phyloP scores from a whole-genome alignment of 2,329 filamentous ascomycete genomes.

The Lecanicillium sp. region DNA sequence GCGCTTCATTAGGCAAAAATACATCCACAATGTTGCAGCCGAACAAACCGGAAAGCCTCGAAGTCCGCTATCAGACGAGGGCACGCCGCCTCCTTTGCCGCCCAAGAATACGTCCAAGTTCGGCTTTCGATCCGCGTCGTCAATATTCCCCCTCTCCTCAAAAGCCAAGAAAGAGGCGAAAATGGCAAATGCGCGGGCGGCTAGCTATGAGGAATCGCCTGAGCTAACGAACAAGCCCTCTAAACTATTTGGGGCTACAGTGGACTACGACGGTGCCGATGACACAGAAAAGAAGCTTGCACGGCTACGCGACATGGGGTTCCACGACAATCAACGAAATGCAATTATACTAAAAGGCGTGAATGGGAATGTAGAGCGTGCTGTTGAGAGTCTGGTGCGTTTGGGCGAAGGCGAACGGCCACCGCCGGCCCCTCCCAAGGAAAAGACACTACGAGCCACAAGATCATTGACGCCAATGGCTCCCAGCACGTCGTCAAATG shows the following conservation, averaged over 20 bases:
- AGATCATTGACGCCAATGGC: constrained; percentile 48
- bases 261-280: constrained; percentile 45
- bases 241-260: constrained; percentile 59
- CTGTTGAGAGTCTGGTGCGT: constrained; percentile 76
- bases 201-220: constrained; percentile 23
- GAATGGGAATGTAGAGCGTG: constrained; percentile 75
- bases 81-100: constrained; percentile 50
- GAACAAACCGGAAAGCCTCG: constrained; percentile 27
- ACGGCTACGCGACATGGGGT: constrained; percentile 83
- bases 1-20: constrained; percentile 89
- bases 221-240: constrained; percentile 55
- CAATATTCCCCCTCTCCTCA: constrained; percentile 56
- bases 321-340: constrained; percentile 75
- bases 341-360: constrained; percentile 72
- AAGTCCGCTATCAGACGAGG: constrained; percentile 47
- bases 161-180: constrained; percentile 48
- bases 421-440: constrained; percentile 31
- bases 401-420: constrained; percentile 61
- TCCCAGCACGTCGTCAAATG: constrained; percentile 22
- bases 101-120: constrained; percentile 58
- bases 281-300: constrained; percentile 69
- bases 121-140: constrained; percentile 51
- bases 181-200: constrained; percentile 18
- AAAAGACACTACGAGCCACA: constrained; percentile 38
- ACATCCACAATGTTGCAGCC: constrained; percentile 51